Percentiles rank a stretch among this genome's conserved stretches.
Evolutionary conservation across 495 filamentous ascomycete species (phyloP).

Genomic region (Xylaria intraflava): DNA sequence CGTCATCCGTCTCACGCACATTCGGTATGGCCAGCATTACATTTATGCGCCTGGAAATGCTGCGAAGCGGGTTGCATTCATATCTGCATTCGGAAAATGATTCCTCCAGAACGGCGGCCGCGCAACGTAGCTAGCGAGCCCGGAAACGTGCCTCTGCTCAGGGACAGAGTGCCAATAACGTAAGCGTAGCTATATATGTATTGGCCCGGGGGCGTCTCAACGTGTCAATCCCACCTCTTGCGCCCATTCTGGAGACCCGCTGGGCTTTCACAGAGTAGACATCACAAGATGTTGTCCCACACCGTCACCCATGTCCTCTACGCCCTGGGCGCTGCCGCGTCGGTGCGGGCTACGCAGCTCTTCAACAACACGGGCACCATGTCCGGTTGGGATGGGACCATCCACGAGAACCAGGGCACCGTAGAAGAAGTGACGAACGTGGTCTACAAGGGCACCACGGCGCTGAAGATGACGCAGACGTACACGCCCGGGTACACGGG

Average conservation of each 20-base stretch:
- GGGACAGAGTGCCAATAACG: too few species aligned
- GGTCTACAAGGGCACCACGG: conserved; percentile 37
- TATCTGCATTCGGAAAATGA: too few species aligned
- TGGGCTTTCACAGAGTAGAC: background rate
- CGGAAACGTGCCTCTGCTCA: too few species aligned
- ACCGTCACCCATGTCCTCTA: background rate
- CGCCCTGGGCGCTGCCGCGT: conserved; percentile 20
- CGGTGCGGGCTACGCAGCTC: conserved; percentile 22
- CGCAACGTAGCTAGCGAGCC: too few species aligned
- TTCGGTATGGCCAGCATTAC: too few species aligned
- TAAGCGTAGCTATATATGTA: too few species aligned
- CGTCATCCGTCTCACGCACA: too few species aligned
- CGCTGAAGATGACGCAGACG: conserved; percentile 49
- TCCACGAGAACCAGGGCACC: conserved; percentile 40
- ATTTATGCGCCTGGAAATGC: too few species aligned
- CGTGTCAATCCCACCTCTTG: too few species aligned
- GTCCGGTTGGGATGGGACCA: conserved; percentile 41
- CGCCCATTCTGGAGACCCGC: background rate
- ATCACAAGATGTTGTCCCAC: conserved; percentile 11
- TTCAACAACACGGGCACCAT: conserved; percentile 48
- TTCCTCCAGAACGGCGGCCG: too few species aligned
- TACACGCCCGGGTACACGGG: conserved; percentile 41
- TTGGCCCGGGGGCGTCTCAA: too few species aligned
- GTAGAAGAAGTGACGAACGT: conserved; percentile 43
- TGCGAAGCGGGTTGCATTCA: too few species aligned